Percentiles rank a stretch among this genome's conserved stretches.
These are phyloP conservation scores for Lactifluus rugatus DNA, from an alignment of 768 basidiomycete genomes.

Conservation along the genomic window DNA sequence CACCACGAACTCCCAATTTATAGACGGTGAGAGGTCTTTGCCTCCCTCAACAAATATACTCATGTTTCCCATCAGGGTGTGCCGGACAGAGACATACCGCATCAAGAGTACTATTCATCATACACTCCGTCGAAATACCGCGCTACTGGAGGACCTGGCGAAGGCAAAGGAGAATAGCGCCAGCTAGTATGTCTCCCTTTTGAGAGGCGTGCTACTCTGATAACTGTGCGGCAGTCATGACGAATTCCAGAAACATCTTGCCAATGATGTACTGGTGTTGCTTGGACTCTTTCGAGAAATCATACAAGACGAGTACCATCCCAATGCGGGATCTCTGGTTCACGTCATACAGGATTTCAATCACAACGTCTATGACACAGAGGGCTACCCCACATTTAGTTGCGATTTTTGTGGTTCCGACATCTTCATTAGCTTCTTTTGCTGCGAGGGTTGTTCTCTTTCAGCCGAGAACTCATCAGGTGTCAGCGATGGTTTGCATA, in stretches of 20 bases:
- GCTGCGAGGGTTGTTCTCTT: conserved; percentile 42
- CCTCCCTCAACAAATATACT: neutral
- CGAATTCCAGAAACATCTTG: conserved; percentile 5
- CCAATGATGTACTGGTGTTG: conserved; percentile 28
- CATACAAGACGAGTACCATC: conserved; percentile 37
- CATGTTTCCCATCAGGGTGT: conserved; percentile 44
- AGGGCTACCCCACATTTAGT: conserved; percentile 24
- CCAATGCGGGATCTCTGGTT: conserved; percentile 13
- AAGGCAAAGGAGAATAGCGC: neutral
- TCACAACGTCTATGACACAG: conserved; percentile 18
- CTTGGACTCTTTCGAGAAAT: conserved; percentile 43
- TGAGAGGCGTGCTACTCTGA: neutral
- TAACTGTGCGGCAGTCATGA: neutral
- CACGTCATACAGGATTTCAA: conserved; percentile 7
- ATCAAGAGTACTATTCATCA: conserved; percentile 58
- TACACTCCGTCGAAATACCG: conserved; percentile 34
- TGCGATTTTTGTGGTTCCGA: conserved; percentile 81
- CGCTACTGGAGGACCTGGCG: conserved; percentile 14
- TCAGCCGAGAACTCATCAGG: conserved; percentile 9
- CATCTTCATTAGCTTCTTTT: conserved; percentile 74
- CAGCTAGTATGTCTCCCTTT: neutral
- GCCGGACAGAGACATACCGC: conserved; percentile 67
- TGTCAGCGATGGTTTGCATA: conserved; percentile 37
- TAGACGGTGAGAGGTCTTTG: conserved; percentile 42
- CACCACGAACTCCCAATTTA: conserved; percentile 74